Evolutionary conservation across 1,139 yeast genomes (phyloP), one percentile per base, ranked within the genome.

Genomic region (Hansenula anomala): DNA sequence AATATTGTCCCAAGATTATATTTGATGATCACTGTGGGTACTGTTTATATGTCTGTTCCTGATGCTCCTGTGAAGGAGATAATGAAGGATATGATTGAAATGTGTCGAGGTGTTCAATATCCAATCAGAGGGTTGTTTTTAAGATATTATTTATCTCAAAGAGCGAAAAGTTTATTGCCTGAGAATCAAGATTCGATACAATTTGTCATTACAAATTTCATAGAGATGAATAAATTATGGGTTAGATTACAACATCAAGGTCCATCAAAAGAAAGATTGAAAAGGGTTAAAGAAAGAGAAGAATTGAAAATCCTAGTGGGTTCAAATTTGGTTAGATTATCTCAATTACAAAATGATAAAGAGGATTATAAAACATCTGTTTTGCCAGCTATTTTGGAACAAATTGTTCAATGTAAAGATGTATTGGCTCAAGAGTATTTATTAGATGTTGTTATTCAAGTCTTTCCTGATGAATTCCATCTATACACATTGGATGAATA

Each of bases 171-270:
- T 52, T 66, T 84, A 42, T 62, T 86, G 38, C 88, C 90, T 3
- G 59, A 51, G 46, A 60, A 23, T 58, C 47, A 45, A 13, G 58
- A 51, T 18, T 51, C 28, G 63, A 82, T 61, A 71, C 92, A 32
- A 75, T 90, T 90, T 55, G 75, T 90, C 33, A 73, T 88, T 41
- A 77, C 86, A 25, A 94, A 92, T 59, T 94, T 92, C 60, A 81
- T 90, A 44, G 98, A 92, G 59, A 92, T 92, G 98, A 92, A 94
- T 65, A 92, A 94, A 60, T 69, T 92, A 36, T 92, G 98, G 98
- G 97, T 94, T 2, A 73, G 98, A 39, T 69, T 89, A 46, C 97
- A 92, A 63, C 96, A 90, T 58, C 96, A 89, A 60, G 98, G 98
- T 1, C 96, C 89, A 48, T 78, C 94, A 2, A 75, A 87, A 27